These are phyloP conservation scores for Euryodendron excelsum DNA, from an alignment of 148 eudicot genomes.

Conservation along the genomic window DNA sequence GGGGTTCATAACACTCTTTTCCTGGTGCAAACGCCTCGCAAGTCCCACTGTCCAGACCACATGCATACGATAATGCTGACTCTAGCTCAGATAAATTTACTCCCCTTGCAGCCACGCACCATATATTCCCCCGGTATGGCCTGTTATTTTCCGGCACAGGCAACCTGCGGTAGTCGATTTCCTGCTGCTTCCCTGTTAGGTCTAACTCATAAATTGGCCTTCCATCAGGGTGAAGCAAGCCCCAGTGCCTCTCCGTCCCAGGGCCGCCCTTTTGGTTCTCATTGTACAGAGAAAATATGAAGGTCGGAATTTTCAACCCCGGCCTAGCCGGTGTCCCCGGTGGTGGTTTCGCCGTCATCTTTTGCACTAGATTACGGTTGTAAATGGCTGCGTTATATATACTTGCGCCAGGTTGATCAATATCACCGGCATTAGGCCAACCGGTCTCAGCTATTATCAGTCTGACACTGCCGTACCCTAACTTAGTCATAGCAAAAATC, in stretches of 20 bases:
- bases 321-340: slow-evolving; percentile 84
- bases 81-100: slow-evolving; percentile 32
- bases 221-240: slow-evolving; percentile 47
- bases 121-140: slow-evolving; percentile 50
- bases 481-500: slow-evolving; percentile 53
- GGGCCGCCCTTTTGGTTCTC: slow-evolving; percentile 73
- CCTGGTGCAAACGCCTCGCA: slow-evolving; percentile 62
- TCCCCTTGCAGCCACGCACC: slow-evolving; percentile 58
- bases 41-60: slow-evolving; percentile 41
- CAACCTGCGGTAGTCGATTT: slow-evolving; percentile 12
- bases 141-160: slow-evolving; percentile 34
- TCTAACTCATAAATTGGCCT: slow-evolving; percentile 47
- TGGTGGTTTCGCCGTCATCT: slow-evolving; percentile 45
- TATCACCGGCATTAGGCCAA: slow-evolving; percentile 77
- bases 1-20: slow-evolving; percentile 59
- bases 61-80: slow-evolving; percentile 29
- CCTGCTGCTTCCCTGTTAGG: slow-evolving; percentile 27
- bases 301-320: slow-evolving; percentile 49
- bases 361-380: slow-evolving; percentile 55
- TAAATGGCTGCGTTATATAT: slow-evolving; percentile 75
- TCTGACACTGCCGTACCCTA: slow-evolving; percentile 49
- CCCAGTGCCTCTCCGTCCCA: slow-evolving; percentile 82
- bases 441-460: slow-evolving; percentile 77
- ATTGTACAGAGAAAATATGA: slow-evolving; percentile 64
- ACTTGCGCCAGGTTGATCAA: slow-evolving; percentile 70